phyloP scores from a whole-genome alignment of 176 grass and related monocot genomes.

The Juncus inflexus region DNA sequence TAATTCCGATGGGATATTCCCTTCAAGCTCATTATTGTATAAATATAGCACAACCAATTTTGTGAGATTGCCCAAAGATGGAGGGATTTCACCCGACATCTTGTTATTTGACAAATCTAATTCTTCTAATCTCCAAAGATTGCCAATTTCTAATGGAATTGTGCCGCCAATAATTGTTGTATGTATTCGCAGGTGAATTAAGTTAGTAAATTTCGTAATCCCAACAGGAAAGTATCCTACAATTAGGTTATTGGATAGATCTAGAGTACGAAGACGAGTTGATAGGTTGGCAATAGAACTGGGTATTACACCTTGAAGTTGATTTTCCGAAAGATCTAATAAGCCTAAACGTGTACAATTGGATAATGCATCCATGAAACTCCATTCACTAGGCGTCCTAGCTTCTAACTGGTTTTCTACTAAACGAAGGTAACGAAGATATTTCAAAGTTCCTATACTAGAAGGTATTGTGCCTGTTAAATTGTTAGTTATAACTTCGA shows the following conservation, averaged over 20 bases:
- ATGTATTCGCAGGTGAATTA: not conserved
- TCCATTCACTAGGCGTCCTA: slow-evolving; percentile 9
- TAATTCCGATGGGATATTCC: not conserved
- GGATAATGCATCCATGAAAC: slow-evolving; percentile 29
- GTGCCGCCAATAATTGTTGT: slow-evolving; percentile 7
- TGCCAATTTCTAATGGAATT: slow-evolving; percentile 17
- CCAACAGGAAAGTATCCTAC: slow-evolving; percentile 22
- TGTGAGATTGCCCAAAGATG: slow-evolving; percentile 23
- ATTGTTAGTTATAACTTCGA: slow-evolving; percentile 9
- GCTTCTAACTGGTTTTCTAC: slow-evolving; percentile 1
- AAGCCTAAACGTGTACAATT: slow-evolving; percentile 14
- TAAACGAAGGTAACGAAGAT: slow-evolving; percentile 1
- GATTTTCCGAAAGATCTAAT: slow-evolving; percentile 15
- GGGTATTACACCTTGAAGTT: slow-evolving; percentile 22
- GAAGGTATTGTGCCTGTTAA: slow-evolving; percentile 34
- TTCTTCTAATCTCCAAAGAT: not conserved
- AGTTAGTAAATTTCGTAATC: slow-evolving; percentile 15
- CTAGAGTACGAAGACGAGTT: not conserved
- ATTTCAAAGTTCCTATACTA: slow-evolving; percentile 24
- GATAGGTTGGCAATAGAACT: slow-evolving; percentile 13
- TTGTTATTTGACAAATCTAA: not conserved
- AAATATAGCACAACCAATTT: not conserved
- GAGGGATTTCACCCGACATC: slow-evolving; percentile 22
- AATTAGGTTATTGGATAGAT: slow-evolving; percentile 9
- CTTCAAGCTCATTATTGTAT: slow-evolving; percentile 14